Conservation (phyloP, 2,329 filamentous ascomycete genomes). For the Fusarium verrucosum region DNA sequence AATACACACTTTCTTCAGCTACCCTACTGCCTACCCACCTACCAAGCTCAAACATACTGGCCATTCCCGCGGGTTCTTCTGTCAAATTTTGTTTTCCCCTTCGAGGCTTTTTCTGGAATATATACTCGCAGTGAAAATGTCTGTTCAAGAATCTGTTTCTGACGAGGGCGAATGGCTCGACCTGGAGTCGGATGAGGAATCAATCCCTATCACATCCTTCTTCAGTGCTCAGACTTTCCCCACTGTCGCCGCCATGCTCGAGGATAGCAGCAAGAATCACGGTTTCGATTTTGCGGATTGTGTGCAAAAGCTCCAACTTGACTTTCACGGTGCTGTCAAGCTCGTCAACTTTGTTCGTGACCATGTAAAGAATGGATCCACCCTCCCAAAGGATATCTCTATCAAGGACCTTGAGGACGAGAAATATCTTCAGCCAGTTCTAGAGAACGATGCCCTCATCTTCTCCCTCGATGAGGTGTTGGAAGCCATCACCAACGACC, state of each 20-base stretch:
- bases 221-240: conserved; percentile 73
- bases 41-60: conserved; percentile 11
- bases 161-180: conserved; percentile 63
- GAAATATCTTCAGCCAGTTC: conserved; percentile 80
- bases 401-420: conserved; percentile 76
- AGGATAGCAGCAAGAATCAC: conserved; percentile 72
- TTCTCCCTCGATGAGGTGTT: conserved; percentile 84
- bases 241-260: conserved; percentile 71
- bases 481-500: conserved; percentile 49
- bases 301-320: conserved; percentile 66
- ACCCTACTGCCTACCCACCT: no score
- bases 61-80: conserved; percentile 2
- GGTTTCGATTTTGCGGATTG: conserved; percentile 72
- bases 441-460: conserved; percentile 90
- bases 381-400: conserved; percentile 67
- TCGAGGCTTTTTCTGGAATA: conserved; percentile 45
- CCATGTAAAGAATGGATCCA: conserved; percentile 54
- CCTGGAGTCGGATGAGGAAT: conserved; percentile 70
- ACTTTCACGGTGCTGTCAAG: conserved; percentile 78
- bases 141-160: conserved; percentile 44
- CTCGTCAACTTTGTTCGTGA: conserved; percentile 75
- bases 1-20: conserved; percentile 38
- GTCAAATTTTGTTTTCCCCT: conserved; percentile 48
- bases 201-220: conserved; percentile 70
- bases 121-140: conserved; percentile 47